Base-by-base conservation (phyloP, 768 basidiomycete species). In the Mycena maculata region DNA sequence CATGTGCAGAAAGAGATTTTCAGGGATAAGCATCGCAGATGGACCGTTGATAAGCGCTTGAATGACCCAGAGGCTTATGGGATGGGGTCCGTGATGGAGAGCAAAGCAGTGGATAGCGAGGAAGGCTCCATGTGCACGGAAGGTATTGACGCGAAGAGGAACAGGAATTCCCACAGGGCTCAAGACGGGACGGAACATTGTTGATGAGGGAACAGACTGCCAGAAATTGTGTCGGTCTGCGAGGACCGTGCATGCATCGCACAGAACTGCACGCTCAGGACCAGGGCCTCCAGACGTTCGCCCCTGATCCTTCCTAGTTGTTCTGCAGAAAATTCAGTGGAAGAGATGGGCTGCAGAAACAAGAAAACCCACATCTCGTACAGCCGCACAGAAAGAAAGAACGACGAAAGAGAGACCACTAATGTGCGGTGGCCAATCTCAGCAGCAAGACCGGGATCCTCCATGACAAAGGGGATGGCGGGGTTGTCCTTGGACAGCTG, bases 11-110 rank as follows among this genome's bases (percentile, higher is more conserved):
- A 65, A 39, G 15, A 44, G 10, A 12, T 28, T 33, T 9, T 31
- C 22, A 5, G 58, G 48, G 13, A 60, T 9, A 6, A 60, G 42
- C 50, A 66, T 52, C 0, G 33, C 50, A 6, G 28, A 5, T 8
- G 9, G 13, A 0, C 64, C 64, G n/a, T 25, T 1, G 12, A 25
- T 16, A 9, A 65, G 23, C 2, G 64, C 50, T 1, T 59, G 31
- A 1, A 65, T 8, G 1, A 65, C 39, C 63, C 63, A 65, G 18
- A 59, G 20, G 30, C 63, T 65, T n/a, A 65, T 30, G 18, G 64
- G 64, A 16, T 6, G 20, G 0, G 64, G 64, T 2, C 49, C 64
- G 1, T 20, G 16, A 2, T 8, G 16, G 0, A 65, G 42, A 2
- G 22, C 4, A 15, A 4, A 31, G 31, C 47, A 65, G 18, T 65